These are phyloP conservation scores for Cladophialophora bantiana DNA, from an alignment of 2,329 filamentous ascomycete genomes.

Conservation along the genomic window DNA sequence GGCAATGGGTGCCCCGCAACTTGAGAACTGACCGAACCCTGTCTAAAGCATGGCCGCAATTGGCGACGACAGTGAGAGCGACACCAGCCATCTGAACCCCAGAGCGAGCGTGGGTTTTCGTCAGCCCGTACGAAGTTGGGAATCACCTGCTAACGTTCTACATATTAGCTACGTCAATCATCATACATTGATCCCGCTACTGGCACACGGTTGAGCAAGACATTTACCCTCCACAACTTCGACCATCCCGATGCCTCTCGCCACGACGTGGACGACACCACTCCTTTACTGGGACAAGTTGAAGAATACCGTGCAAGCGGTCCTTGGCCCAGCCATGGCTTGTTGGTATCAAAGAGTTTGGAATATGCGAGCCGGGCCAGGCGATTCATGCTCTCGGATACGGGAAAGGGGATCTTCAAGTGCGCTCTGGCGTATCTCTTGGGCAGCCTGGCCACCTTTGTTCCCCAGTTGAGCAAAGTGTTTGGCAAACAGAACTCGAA, in stretches of 20 bases:
- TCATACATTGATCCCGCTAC: conserved; percentile 87
- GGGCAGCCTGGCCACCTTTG: conserved; percentile 85
- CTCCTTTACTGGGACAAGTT: conserved; percentile 28
- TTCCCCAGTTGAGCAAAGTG: conserved; percentile 72
- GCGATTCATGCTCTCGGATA: conserved; percentile 72
- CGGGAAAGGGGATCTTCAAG: conserved; percentile 82
- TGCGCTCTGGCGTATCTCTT: conserved; percentile 89
- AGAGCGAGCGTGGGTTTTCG: conserved; percentile 31
- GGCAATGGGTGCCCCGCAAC: neutral
- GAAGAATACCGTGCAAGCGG: neutral
- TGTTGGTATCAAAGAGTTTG: conserved; percentile 35
- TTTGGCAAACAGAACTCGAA: conserved; percentile 88
- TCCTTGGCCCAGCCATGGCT: neutral
- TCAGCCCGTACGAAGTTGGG: neutral
- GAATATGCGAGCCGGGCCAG: conserved; percentile 54
- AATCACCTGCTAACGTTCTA: neutral
- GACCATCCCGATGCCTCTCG: conserved; percentile 45
- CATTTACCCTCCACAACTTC: conserved; percentile 74
- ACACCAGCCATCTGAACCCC: conserved; percentile 16
- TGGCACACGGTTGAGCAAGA: conserved; percentile 80
- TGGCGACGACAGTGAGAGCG: neutral
- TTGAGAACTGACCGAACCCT: neutral
- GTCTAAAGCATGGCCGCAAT: neutral
- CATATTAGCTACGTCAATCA: conserved; percentile 73
- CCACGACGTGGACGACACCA: conserved; percentile 16